A percentile compares a stretch with the other conserved stretches of the same genome.
These are phyloP conservation scores for Phytophthora idaei DNA, from an alignment of 352 stramenopile genomes.

Conservation along the genomic window DNA sequence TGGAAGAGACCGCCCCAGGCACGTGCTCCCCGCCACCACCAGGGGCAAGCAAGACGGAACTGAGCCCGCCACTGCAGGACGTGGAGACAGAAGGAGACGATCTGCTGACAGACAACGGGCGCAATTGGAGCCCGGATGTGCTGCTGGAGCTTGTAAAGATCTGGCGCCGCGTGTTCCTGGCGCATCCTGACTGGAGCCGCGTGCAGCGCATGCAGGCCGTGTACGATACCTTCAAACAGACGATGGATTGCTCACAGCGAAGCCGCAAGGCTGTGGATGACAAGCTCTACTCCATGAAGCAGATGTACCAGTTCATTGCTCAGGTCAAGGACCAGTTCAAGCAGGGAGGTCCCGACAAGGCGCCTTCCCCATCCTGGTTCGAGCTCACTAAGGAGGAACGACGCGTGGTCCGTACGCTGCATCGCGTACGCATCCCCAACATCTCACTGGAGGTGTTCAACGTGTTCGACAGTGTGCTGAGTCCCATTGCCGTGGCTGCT, in stretches of 20 bases:
- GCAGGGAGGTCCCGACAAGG: slow-evolving; percentile 26
- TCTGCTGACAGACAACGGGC: slow-evolving; percentile 42
- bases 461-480: slow-evolving; percentile 61
- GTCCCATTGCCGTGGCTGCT: slow-evolving; percentile 23
- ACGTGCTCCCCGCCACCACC: neutral
- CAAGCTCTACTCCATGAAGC: slow-evolving; percentile 72
- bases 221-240: slow-evolving; percentile 57
- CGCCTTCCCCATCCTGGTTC: slow-evolving; percentile 56
- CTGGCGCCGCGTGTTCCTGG: slow-evolving; percentile 51
- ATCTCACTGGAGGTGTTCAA: slow-evolving; percentile 63
- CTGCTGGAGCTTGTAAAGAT: slow-evolving; percentile 62
- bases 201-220: slow-evolving; percentile 53
- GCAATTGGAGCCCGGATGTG: slow-evolving; percentile 62
- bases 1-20: slow-evolving; percentile 15
- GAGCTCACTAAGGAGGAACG: slow-evolving; percentile 60
- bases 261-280: slow-evolving; percentile 69
- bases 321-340: slow-evolving; percentile 60
- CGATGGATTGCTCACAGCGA: slow-evolving; percentile 48
- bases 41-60: neutral
- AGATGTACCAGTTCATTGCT: slow-evolving; percentile 78
- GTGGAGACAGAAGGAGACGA: slow-evolving; percentile 43
- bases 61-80: neutral
- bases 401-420: slow-evolving; percentile 51
- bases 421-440: slow-evolving; percentile 62
- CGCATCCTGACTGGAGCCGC: slow-evolving; percentile 41